Conservation (phyloP, 129 eudicot genomes). For the Flaveria brownii region DNA sequence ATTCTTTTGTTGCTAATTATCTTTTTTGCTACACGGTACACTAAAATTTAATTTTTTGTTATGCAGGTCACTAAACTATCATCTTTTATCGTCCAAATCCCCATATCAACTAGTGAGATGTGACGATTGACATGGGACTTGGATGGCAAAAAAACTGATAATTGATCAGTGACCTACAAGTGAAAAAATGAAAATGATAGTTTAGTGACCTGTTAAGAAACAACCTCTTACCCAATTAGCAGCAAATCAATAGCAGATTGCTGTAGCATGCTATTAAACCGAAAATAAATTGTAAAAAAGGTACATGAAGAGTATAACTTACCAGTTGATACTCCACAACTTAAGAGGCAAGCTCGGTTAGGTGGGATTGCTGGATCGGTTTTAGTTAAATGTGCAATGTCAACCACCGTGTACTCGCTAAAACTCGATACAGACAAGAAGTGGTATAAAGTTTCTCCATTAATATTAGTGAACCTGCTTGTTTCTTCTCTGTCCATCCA, state of each 20-base stretch:
- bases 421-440: constrained; percentile 68
- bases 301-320: constrained; percentile 12
- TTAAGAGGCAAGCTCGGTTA: constrained; percentile 76
- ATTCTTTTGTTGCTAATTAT: neutral
- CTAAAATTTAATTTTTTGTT: neutral
- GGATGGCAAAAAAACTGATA: neutral
- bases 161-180: neutral
- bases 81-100: neutral
- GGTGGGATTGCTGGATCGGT: constrained; percentile 71
- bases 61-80: neutral
- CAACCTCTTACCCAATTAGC: no score
- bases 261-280: no score
- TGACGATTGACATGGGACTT: no score
- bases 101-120: no score
- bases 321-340: constrained; percentile 95
- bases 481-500: constrained; percentile 79
- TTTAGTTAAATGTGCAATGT: constrained; percentile 62
- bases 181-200: no score
- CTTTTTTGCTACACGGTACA: neutral
- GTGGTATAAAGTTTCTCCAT: constrained; percentile 73
- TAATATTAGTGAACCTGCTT: constrained; percentile 84
- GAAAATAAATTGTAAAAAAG: neutral
- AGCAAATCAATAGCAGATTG: no score
- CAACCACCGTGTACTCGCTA: constrained; percentile 83
- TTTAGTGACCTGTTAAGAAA: no score